These are phyloP conservation scores for Diaporthe sp. DNA, from an alignment of 2,329 filamentous ascomycete species.

Conservation along the genomic window DNA sequence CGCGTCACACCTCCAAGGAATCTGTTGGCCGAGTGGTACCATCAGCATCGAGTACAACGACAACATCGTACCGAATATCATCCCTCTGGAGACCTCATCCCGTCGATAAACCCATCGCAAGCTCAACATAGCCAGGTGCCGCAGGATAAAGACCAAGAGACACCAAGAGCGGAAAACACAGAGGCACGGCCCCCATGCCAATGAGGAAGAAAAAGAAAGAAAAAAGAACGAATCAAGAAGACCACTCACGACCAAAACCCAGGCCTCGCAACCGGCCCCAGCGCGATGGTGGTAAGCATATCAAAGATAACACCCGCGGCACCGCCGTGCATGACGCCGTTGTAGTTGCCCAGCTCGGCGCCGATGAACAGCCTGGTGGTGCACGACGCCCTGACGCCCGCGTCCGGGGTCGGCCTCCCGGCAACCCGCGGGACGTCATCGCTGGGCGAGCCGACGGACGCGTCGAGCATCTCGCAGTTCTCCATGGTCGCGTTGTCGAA, in stretches of 20 bases:
- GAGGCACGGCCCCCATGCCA: background rate
- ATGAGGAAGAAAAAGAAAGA: too few species aligned
- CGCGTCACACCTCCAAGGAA: conserved; percentile 63
- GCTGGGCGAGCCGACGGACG: conserved; percentile 38
- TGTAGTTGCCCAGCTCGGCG: conserved; percentile 55
- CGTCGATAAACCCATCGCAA: background rate
- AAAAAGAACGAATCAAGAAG: background rate
- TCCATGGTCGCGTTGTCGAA: conserved; percentile 40
- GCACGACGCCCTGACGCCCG: conserved; percentile 42
- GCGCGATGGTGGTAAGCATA: conserved; percentile 60
- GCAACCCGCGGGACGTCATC: background rate
- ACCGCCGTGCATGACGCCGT: conserved; percentile 62
- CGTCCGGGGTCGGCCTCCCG: conserved; percentile 19
- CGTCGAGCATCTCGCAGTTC: conserved; percentile 42
- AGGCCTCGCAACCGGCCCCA: conserved; percentile 58
- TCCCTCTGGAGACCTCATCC: background rate
- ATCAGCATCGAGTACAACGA: background rate
- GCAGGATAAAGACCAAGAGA: background rate
- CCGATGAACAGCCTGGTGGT: conserved; percentile 57
- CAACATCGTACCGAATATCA: background rate
- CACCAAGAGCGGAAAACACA: too few species aligned
- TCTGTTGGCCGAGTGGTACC: conserved; percentile 30
- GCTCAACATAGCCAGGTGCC: background rate
- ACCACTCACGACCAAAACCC: conserved; percentile 58
- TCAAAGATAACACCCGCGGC: conserved; percentile 66